Base-by-base conservation (phyloP, 345 rosid species). In the Brassica carinata region DNA sequence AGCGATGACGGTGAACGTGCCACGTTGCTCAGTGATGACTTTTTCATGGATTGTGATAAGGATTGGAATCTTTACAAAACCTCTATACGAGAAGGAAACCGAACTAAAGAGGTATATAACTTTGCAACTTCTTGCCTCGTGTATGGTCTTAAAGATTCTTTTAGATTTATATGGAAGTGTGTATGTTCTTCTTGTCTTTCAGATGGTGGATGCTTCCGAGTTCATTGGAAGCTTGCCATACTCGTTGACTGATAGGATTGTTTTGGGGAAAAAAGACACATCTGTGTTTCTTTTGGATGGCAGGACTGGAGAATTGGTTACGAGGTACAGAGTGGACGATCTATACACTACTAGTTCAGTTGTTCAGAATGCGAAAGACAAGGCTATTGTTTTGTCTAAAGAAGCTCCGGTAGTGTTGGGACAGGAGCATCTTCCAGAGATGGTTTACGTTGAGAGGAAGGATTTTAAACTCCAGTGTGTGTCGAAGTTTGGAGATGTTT, bases 41-140 rank as follows among this genome's bases (percentile, higher is more conserved):
- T 86, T 14, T 89, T 82, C 79, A 69, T 91, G 61, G 96, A 91
- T 68, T 84, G 85, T 31, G 96, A 89, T 58, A 84, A 86, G 11
- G 92, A 91, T 73, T 87, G 88, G 87, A 82, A 85, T 31, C 89
- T 91, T 48, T 88, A 85, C 71, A 81, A 86, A 59, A 86, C 74
- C 77, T 71, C 86, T 66, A 77, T 78, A 67, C 75, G 81, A 14
- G 68, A 81, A 11, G 90, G 89, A 5, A 88, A 85, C 79, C 61
- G 75, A 79, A 88, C 79, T 0, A 78, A 73, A 53, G 61, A 83
- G 83, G 85, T 91, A 83, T 15, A 38, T n/a, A 53, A 53, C 77
- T 23, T 23, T 23, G 26, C 1, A 31, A 8, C 17, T 5, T 53
- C 66, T 71, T 4, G 65, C 55, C 23, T 34, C 67, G 64, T 23